phyloP scores from a whole-genome alignment of 148 eudicot genomes.

The Beta vulgaris region DNA sequence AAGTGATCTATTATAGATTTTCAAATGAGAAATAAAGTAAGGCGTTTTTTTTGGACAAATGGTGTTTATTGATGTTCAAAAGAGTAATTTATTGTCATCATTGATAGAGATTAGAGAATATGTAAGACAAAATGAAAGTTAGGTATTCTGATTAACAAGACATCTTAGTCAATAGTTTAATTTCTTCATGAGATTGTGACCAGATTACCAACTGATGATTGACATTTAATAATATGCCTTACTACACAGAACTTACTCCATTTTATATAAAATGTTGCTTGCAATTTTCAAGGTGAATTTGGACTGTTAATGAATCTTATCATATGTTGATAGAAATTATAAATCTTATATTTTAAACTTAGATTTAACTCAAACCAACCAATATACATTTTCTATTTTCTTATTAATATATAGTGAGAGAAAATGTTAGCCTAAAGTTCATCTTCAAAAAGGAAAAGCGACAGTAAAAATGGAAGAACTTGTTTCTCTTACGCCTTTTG shows the following conservation, averaged over 20 bases:
- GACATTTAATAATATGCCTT: neutral
- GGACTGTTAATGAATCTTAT: no score
- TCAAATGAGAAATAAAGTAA: constrained; percentile 1
- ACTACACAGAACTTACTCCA: no score
- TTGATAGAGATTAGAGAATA: no score
- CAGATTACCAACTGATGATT: neutral
- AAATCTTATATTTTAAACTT: no score
- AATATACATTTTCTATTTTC: no score
- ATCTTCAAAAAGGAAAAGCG: no score
- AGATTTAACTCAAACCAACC: no score
- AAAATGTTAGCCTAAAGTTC: no score
- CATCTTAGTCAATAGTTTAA: neutral
- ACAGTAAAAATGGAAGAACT: neutral
- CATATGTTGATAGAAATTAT: no score
- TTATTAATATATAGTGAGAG: no score
- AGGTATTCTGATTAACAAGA: neutral
- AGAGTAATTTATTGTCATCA: neutral
- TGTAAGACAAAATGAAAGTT: constrained; percentile 5
- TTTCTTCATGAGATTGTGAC: neutral
- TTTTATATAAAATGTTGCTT: no score
- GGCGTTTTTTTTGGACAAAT: neutral
- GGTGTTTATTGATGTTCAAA: neutral
- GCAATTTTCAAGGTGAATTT: no score
- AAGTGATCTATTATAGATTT: neutral
- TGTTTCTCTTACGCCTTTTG: neutral